Conservation (phyloP, 805 yeast species). For the Middelhovenomyces tepae region DNA sequence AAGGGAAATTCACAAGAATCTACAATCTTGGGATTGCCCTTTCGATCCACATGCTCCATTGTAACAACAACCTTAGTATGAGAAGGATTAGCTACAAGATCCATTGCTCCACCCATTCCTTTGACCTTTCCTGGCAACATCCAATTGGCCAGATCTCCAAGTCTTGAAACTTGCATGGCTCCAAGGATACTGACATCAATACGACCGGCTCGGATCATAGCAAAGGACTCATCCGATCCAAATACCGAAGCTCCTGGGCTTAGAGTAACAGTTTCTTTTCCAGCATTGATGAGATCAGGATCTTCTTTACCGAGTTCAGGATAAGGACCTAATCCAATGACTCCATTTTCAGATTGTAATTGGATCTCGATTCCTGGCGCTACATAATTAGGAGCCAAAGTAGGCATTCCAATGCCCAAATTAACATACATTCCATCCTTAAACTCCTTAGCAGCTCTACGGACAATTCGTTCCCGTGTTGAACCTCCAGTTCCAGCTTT, state of each 20-base stretch:
- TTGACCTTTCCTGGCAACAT: conserved; percentile 42
- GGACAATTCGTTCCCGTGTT: conserved; percentile 30
- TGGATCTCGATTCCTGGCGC: conserved; percentile 31
- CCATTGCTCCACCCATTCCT: conserved; percentile 52
- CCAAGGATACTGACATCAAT: conserved; percentile 39
- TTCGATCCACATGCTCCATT: conserved; percentile 41
- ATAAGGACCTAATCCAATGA: conserved; percentile 43
- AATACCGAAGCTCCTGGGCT: conserved; percentile 39
- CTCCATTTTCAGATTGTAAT: conserved; percentile 42
- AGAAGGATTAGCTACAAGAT: conserved; percentile 39
- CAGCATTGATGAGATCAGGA: conserved; percentile 42
- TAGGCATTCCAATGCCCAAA: conserved; percentile 45
- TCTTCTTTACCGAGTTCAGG: conserved; percentile 36
- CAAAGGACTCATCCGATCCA: conserved; percentile 44
- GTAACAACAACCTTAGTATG: conserved; percentile 38
- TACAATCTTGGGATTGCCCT: conserved; percentile 40
- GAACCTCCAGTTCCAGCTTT: conserved; percentile 1
- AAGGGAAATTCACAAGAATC: conserved; percentile 38
- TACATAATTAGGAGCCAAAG: conserved; percentile 37
- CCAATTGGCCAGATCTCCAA: conserved; percentile 47
- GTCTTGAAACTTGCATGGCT: conserved; percentile 40
- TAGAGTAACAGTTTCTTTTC: conserved; percentile 43
- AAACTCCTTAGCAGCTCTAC: conserved; percentile 40
- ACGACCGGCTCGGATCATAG: conserved; percentile 41
- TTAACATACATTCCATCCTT: conserved; percentile 36